A percentile compares a stretch with the other conserved stretches of the same genome.
Evolutionary conservation across 2,329 filamentous ascomycete genomes (phyloP).

Genomic region (Cadophora gregata): DNA sequence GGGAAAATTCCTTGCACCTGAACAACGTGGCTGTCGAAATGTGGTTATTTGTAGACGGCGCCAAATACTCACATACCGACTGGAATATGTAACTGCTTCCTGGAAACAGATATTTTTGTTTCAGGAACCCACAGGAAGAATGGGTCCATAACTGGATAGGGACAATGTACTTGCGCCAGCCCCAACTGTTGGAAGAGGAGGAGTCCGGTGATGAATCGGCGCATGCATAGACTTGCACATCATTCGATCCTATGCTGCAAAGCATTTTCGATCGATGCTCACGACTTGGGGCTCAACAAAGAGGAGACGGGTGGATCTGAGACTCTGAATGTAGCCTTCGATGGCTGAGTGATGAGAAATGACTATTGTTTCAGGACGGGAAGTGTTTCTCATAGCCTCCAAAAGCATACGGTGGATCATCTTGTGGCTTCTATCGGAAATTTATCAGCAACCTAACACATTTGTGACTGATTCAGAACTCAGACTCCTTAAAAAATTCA

Average conservation of each 20-base stretch:
- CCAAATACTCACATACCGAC: neutral
- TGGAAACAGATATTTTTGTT: neutral
- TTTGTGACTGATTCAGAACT: neutral
- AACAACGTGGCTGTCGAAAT: conserved; percentile 2
- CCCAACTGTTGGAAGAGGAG: neutral
- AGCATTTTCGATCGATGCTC: neutral
- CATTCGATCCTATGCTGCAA: neutral
- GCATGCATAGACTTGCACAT: neutral
- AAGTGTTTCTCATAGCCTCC: conserved; percentile 13
- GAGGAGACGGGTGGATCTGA: neutral
- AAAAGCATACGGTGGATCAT: neutral
- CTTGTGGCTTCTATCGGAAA: conserved; percentile 11
- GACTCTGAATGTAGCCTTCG: neutral
- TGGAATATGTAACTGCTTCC: neutral
- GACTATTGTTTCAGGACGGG: conserved; percentile 4
- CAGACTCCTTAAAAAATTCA: neutral
- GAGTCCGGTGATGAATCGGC: neutral
- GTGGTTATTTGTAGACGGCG: conserved; percentile 13
- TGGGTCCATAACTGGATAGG: neutral
- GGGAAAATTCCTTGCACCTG: neutral
- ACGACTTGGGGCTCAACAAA: neutral
- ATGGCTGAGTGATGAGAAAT: conserved; percentile 16
- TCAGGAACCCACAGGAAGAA: neutral
- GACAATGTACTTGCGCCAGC: neutral
- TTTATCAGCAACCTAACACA: conserved; percentile 13